These are phyloP conservation scores for Manihot esculenta DNA, from an alignment of 441 rosid genomes.

Conservation along the genomic window DNA sequence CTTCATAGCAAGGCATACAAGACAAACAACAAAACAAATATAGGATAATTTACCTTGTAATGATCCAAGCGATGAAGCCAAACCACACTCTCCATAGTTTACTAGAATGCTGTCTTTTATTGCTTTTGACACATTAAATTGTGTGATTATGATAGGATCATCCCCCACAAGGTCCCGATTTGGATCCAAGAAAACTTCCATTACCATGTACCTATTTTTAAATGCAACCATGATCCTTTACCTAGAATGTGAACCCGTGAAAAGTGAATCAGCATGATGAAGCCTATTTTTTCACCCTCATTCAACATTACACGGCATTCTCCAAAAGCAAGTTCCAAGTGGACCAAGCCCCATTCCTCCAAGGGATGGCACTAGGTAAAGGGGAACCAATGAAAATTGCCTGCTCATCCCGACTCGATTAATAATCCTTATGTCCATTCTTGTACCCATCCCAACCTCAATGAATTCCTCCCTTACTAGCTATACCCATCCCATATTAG, in stretches of 20 bases:
- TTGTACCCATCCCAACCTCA: too few relatives aligned
- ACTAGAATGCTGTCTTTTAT: constrained; percentile 60
- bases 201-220: constrained; percentile 73
- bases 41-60: constrained; percentile 43
- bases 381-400: too few relatives aligned
- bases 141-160: constrained; percentile 68
- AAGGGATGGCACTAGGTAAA: too few relatives aligned
- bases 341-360: too few relatives aligned
- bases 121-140: constrained; percentile 58
- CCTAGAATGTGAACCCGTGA: constrained; percentile 5
- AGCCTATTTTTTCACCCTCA: background rate
- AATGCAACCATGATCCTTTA: constrained; percentile 62
- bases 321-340: too few relatives aligned
- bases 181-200: constrained; percentile 76
- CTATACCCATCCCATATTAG: too few relatives aligned
- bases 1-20: background rate
- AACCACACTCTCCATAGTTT: constrained; percentile 75
- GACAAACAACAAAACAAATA: background rate
- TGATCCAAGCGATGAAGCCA: constrained; percentile 65
- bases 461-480: too few relatives aligned
- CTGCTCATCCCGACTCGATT: too few relatives aligned
- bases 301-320: background rate
- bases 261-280: constrained; percentile 20
- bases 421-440: too few relatives aligned
- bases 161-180: constrained; percentile 51